These are phyloP conservation scores for Arachis stenosperma DNA, from an alignment of 306 rosid genomes.

Conservation along the genomic window DNA sequence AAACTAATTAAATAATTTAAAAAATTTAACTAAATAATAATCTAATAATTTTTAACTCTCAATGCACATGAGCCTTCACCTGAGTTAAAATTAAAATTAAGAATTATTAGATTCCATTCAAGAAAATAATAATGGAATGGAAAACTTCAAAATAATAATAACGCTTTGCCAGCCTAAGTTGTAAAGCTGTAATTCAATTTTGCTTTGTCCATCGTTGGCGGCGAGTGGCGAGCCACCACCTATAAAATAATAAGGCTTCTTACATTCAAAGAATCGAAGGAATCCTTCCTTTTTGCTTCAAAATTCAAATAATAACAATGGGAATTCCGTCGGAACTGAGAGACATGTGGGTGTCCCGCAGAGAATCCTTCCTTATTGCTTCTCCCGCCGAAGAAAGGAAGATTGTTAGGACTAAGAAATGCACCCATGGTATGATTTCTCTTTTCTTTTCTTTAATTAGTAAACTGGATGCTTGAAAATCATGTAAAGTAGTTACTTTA, in stretches of 20 bases:
- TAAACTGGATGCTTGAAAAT: neutral
- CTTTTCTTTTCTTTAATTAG: neutral
- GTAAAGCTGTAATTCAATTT: conserved; percentile 23
- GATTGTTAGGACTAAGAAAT: conserved; percentile 48
- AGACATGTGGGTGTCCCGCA: conserved; percentile 51
- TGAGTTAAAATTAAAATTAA: no score
- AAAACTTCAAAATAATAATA: no score
- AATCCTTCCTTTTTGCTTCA: no score
- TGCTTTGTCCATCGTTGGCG: neutral
- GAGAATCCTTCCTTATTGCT: conserved; percentile 52
- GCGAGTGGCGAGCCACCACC: neutral
- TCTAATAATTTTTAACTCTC: no score
- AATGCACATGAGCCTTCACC: no score
- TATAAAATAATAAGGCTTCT: neutral
- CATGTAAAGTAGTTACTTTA: neutral
- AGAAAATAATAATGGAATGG: no score
- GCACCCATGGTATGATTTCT: conserved; percentile 44
- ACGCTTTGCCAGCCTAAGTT: no score
- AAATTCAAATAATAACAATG: conserved; percentile 28
- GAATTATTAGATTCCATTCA: no score
- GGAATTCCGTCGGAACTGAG: conserved; percentile 74
- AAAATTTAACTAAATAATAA: no score
- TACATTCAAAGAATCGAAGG: neutral
- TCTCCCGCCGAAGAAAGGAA: conserved; percentile 75
- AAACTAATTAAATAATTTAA: no score